These are phyloP conservation scores for Apiotrichum domesticum DNA, from an alignment of 1,284 basidiomycete species.

Conservation along the genomic window DNA sequence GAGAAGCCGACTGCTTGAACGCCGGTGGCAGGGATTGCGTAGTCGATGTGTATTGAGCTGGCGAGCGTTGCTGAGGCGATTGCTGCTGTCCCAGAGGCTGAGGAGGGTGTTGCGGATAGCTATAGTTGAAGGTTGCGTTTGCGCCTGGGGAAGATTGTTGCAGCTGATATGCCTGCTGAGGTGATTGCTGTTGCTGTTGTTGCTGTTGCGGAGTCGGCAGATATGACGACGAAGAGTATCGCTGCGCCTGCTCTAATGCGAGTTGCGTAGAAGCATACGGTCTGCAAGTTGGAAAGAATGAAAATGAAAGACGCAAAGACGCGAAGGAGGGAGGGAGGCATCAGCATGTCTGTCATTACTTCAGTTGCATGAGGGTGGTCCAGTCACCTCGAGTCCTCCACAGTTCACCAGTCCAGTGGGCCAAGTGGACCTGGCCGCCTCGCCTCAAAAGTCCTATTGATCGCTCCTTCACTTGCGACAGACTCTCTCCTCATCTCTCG, in stretches of 20 bases:
- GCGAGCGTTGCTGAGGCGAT: constrained; percentile 1
- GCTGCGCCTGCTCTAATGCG: background rate
- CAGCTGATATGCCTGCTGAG: too few relatives aligned
- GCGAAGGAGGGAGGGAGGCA: background rate
- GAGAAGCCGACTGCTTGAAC: background rate
- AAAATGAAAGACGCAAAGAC: background rate
- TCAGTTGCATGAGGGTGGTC: background rate
- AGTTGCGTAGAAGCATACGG: background rate
- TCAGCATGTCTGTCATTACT: background rate
- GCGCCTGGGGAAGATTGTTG: background rate
- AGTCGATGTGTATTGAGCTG: background rate
- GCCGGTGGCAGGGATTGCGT: background rate
- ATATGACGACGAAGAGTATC: background rate
- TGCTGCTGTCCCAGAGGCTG: background rate
- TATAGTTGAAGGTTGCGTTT: background rate
- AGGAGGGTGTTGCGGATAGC: background rate
- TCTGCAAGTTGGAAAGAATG: too few relatives aligned
- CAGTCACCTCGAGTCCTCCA: background rate
- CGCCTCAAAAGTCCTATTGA: too few relatives aligned
- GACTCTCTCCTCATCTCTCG: too few relatives aligned
- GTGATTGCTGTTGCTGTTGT: background rate
- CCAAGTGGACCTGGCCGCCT: too few relatives aligned
- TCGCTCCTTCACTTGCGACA: too few relatives aligned
- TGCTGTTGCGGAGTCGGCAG: background rate
- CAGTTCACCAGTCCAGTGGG: too few relatives aligned